Evolutionary conservation across 345 rosid genomes (phyloP).

Genomic region (Boechera stricta): DNA sequence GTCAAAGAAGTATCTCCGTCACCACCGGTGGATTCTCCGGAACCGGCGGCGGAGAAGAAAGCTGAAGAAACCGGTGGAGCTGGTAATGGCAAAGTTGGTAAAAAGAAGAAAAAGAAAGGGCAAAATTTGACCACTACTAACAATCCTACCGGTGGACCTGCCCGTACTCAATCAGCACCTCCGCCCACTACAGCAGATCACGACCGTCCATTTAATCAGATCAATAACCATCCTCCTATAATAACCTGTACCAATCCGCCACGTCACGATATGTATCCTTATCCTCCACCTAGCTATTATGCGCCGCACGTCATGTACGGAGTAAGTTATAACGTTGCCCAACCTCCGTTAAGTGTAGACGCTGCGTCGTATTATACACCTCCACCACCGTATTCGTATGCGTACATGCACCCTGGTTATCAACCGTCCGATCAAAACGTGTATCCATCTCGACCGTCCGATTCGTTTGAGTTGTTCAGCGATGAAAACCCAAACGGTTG

Average conservation of each 20-base stretch:
- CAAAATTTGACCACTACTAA: constrained; percentile 38
- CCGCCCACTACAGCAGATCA: constrained; percentile 34
- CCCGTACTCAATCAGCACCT: constrained; percentile 33
- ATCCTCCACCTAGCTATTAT: constrained; percentile 46
- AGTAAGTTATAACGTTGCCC: constrained; percentile 57
- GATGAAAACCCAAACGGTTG: constrained; percentile 94
- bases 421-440: constrained; percentile 47
- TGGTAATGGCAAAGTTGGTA: constrained; percentile 42
- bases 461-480: constrained; percentile 78
- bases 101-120: constrained; percentile 78
- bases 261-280: constrained; percentile 46
- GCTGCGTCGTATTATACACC: constrained; percentile 47
- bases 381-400: constrained; percentile 49
- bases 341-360: constrained; percentile 48
- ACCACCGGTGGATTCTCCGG: constrained; percentile 40
- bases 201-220: constrained; percentile 27
- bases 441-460: constrained; percentile 49
- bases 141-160: constrained; percentile 29
- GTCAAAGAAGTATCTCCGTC: constrained; percentile 32
- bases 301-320: constrained; percentile 55
- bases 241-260: constrained; percentile 52
- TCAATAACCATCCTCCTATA: not conserved
- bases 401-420: constrained; percentile 49
- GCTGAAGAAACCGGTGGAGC: constrained; percentile 6
- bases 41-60: constrained; percentile 48